Conservation (phyloP, 1,284 basidiomycete genomes). For the Mycena sp. region DNA sequence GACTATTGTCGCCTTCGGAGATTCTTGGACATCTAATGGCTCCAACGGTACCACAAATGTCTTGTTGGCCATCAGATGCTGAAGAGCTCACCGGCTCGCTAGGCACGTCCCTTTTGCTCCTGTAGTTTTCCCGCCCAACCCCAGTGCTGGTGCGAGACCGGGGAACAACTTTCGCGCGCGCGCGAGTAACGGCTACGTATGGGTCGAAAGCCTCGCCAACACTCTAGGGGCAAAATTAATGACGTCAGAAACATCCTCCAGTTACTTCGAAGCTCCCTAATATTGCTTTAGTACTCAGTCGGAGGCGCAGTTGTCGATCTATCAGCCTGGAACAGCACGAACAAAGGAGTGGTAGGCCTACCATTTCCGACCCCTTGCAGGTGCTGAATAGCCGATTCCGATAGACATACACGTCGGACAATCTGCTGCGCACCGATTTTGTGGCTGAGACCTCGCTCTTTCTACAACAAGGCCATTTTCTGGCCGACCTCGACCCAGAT, state of each 20-base stretch:
- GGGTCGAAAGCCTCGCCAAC: conserved; percentile 26
- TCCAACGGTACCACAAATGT: conserved; percentile 18
- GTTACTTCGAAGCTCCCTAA: no score
- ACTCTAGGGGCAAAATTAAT: conserved; percentile 28
- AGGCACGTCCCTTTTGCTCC: conserved; percentile 32
- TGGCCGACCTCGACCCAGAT: conserved; percentile 25
- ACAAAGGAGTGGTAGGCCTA: conserved; percentile 23
- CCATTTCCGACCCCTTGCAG: neutral
- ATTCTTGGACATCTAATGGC: conserved; percentile 30
- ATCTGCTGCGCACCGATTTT: conserved; percentile 29
- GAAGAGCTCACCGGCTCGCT: neutral
- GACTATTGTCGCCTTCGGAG: conserved; percentile 27
- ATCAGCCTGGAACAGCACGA: conserved; percentile 27
- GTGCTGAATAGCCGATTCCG: neutral
- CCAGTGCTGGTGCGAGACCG: conserved; percentile 24
- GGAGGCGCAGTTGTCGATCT: conserved; percentile 15
- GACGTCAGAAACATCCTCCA: conserved; percentile 3
- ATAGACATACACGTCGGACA: conserved; percentile 29
- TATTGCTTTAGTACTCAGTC: neutral
- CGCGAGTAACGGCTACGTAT: conserved; percentile 8
- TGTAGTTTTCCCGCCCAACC: conserved; percentile 30
- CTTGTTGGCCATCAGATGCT: no score
- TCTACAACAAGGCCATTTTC: conserved; percentile 24
- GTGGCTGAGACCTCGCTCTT: conserved; percentile 27
- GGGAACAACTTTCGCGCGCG: conserved; percentile 30